Evolutionary conservation across 2,329 filamentous ascomycete genomes (phyloP).

Genomic region (Fusarium buxicola): DNA sequence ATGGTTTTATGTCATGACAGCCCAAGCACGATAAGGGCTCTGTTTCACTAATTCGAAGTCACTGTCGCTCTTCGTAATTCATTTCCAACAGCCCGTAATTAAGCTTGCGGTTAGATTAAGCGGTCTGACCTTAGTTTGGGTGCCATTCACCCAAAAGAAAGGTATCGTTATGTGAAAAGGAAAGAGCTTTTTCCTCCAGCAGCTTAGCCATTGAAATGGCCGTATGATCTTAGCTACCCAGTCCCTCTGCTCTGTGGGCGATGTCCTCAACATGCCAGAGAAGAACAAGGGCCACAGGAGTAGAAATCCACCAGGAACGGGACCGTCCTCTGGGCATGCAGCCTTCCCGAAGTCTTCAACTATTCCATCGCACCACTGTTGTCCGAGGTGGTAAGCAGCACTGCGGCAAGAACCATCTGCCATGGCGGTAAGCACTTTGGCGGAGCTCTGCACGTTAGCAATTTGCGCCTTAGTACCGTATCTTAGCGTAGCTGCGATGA

Average conservation of each 20-base stretch:
- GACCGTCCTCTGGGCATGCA: background rate
- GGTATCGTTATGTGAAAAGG: constrained; percentile 34
- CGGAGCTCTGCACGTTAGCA: constrained; percentile 14
- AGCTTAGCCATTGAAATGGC: constrained; percentile 35
- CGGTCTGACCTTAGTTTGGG: constrained; percentile 16
- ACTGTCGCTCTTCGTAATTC: no score
- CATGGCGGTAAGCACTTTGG: constrained; percentile 15
- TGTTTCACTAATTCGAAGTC: no score
- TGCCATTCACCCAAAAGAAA: constrained; percentile 34
- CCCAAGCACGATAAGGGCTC: no score
- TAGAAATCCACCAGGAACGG: constrained; percentile 27
- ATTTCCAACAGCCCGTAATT: no score
- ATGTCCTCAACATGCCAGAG: constrained; percentile 29
- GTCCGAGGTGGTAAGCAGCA: constrained; percentile 33
- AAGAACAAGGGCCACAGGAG: constrained; percentile 38
- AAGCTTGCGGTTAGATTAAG: no score
- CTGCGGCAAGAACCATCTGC: constrained; percentile 36
- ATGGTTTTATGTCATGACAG: no score
- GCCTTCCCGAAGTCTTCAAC: background rate
- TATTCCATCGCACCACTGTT: background rate
- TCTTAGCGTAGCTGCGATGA: constrained; percentile 27
- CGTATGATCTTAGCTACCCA: constrained; percentile 31
- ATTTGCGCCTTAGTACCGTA: constrained; percentile 19
- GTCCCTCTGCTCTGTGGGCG: constrained; percentile 13
- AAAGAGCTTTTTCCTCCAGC: constrained; percentile 25